phyloP scores from a whole-genome alignment of 1,284 basidiomycete species.

The Pseudozyma pruni region DNA sequence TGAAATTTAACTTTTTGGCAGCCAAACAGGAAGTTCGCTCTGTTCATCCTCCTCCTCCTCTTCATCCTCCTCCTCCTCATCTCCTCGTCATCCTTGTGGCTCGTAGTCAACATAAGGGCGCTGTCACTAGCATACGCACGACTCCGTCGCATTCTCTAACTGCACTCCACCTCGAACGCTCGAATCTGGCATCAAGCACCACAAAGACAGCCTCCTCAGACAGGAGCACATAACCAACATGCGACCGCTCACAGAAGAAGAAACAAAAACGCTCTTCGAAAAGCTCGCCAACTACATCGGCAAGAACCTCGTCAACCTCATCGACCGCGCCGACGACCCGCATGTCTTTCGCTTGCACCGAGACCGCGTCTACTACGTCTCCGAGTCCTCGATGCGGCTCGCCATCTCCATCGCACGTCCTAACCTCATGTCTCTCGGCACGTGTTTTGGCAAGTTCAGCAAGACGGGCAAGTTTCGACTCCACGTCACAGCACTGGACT shows the following conservation, averaged over 20 bases:
- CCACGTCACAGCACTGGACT: constrained; percentile 92
- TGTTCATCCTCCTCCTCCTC: constrained; percentile 65
- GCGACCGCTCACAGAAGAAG: constrained; percentile 68
- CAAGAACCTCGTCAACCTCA: constrained; percentile 81
- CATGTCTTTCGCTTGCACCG: constrained; percentile 69
- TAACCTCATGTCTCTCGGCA: constrained; percentile 91
- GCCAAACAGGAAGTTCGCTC: constrained; percentile 52
- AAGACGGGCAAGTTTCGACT: constrained; percentile 98
- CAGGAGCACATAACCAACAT: constrained; percentile 28
- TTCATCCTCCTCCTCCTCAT: constrained; percentile 38
- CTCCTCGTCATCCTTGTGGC: too few species aligned
- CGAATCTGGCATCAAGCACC: neutral
- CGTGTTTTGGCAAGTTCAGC: constrained; percentile 97
- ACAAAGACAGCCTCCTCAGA: neutral
- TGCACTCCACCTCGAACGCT: too few species aligned
- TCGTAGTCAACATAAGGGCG: too few species aligned
- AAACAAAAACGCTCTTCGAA: constrained; percentile 77
- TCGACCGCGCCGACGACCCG: constrained; percentile 64
- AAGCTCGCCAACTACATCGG: constrained; percentile 93
- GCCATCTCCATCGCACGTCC: constrained; percentile 90
- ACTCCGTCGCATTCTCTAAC: neutral
- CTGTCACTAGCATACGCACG: too few species aligned
- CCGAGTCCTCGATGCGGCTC: constrained; percentile 78
- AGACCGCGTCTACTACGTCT: constrained; percentile 66
- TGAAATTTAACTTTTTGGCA: constrained; percentile 5